Evolutionary conservation across 2,329 filamentous ascomycete genomes (phyloP).

Genomic region (Alternaria solani): DNA sequence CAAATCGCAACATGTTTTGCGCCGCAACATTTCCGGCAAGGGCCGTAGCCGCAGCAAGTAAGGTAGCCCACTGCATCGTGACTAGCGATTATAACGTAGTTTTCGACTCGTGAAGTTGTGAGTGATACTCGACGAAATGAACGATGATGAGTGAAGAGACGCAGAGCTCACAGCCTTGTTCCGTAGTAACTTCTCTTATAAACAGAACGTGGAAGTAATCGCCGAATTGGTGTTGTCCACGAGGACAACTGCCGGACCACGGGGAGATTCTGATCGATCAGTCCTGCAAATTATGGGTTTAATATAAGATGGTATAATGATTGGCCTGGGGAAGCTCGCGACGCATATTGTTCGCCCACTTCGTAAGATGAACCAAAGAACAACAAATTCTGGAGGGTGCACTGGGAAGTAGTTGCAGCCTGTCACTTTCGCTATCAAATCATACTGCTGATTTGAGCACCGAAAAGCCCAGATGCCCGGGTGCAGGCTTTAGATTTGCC

Average conservation of each 20-base stretch:
- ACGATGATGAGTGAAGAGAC: constrained; percentile 27
- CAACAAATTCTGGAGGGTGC: constrained; percentile 20
- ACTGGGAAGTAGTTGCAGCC: constrained; percentile 17
- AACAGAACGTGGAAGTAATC: constrained; percentile 22
- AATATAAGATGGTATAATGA: constrained; percentile 39
- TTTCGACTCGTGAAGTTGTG: neutral
- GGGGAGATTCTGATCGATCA: constrained; percentile 32
- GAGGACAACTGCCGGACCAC: constrained; percentile 38
- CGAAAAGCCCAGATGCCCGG: constrained; percentile 17
- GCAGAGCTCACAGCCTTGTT: constrained; percentile 24
- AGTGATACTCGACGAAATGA: neutral
- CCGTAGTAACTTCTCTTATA: constrained; percentile 39
- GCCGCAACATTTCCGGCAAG: constrained; percentile 36
- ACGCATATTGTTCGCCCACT: constrained; percentile 28
- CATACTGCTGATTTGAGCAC: constrained; percentile 1
- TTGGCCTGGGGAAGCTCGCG: constrained; percentile 33
- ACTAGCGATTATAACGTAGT: constrained; percentile 2
- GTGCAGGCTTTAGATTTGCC: constrained; percentile 20
- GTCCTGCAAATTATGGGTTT: constrained; percentile 36
- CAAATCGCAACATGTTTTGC: constrained; percentile 46
- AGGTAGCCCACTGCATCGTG: constrained; percentile 43
- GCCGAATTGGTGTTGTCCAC: constrained; percentile 14
- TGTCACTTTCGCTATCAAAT: constrained; percentile 24
- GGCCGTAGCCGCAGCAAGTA: constrained; percentile 31
- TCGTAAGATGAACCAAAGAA: constrained; percentile 23